Percentiles rank a stretch among this genome's conserved stretches.
Evolutionary conservation across 1,139 yeast genomes (phyloP).

Genomic region (Yamadazyma songkhlaensis): DNA sequence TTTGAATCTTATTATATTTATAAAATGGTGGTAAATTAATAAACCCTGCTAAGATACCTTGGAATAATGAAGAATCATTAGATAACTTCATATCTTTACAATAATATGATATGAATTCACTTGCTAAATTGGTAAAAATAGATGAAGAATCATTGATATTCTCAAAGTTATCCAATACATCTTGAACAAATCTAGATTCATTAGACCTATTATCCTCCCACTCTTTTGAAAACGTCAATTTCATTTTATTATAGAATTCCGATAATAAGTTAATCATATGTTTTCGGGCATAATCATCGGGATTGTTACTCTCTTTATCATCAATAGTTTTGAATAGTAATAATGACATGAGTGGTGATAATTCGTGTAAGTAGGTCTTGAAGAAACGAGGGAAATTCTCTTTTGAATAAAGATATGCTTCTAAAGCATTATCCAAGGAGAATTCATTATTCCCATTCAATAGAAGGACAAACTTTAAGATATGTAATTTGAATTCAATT

Average conservation of each 20-base stretch:
- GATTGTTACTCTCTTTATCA: conserved; percentile 10
- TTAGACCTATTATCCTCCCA: conserved; percentile 11
- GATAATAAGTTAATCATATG: conserved; percentile 19
- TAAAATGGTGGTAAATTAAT: conserved; percentile 70
- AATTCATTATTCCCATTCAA: conserved; percentile 24
- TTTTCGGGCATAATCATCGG: conserved; percentile 18
- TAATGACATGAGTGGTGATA: conserved; percentile 54
- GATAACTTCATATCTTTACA: conserved; percentile 63
- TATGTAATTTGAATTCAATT: conserved; percentile 63
- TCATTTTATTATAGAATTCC: conserved; percentile 25
- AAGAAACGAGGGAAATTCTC: conserved; percentile 48
- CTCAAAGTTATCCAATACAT: conserved; percentile 35
- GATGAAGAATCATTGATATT: conserved; percentile 31
- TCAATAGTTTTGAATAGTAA: conserved; percentile 30
- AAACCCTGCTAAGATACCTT: conserved; percentile 67
- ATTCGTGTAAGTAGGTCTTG: conserved; percentile 35
- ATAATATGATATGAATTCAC: conserved; percentile 62
- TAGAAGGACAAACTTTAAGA: conserved; percentile 51
- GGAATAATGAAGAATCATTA: conserved; percentile 68
- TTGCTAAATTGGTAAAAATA: conserved; percentile 36
- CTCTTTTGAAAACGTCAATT: conserved; percentile 17
- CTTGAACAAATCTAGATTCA: conserved; percentile 38
- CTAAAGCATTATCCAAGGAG: conserved; percentile 25
- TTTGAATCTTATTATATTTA: conserved; percentile 55
- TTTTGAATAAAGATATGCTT: conserved; percentile 58